phyloP scores from a whole-genome alignment of 2,329 filamentous ascomycete genomes.

The Phyllosticta citribraziliensis region DNA sequence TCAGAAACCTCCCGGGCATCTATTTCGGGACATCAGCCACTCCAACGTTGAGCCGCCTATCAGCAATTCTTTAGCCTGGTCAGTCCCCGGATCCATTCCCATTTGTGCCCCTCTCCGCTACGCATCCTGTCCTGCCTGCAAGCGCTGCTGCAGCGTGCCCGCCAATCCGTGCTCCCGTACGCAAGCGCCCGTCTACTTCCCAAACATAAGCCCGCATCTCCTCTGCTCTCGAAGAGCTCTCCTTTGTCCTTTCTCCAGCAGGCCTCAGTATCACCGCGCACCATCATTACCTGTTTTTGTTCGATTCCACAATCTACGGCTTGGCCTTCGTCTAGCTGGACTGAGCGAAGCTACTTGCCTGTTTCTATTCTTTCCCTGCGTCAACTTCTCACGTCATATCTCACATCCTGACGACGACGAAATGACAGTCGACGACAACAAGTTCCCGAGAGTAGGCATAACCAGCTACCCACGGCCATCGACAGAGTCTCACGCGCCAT shows the following conservation, averaged over 20 bases:
- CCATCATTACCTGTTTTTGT: slow-evolving; percentile 22
- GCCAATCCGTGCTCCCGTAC: slow-evolving; percentile 13
- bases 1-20: not conserved
- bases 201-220: slow-evolving; percentile 31
- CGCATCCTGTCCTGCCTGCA: not conserved
- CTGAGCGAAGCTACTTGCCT: slow-evolving; percentile 7
- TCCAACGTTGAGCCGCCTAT: slow-evolving; percentile 6
- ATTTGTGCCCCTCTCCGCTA: slow-evolving; percentile 4
- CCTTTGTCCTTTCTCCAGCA: slow-evolving; percentile 23
- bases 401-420: slow-evolving; percentile 21
- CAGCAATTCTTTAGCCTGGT: slow-evolving; percentile 8
- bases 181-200: slow-evolving; percentile 23
- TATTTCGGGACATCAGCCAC: slow-evolving; percentile 9
- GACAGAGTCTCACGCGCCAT: slow-evolving; percentile 26
- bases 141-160: not conserved
- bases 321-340: slow-evolving; percentile 7
- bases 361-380: slow-evolving; percentile 17
- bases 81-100: slow-evolving; percentile 4
- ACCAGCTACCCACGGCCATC: slow-evolving; percentile 30
- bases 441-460: slow-evolving; percentile 31
- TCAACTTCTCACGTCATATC: slow-evolving; percentile 23
- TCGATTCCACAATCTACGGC: slow-evolving; percentile 11
- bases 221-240: slow-evolving; percentile 21
- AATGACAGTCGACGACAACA: slow-evolving; percentile 39
- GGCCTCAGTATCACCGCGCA: slow-evolving; percentile 31